These are phyloP conservation scores for Gossypium australe DNA, from an alignment of 345 rosid species.

Conservation along the genomic window DNA sequence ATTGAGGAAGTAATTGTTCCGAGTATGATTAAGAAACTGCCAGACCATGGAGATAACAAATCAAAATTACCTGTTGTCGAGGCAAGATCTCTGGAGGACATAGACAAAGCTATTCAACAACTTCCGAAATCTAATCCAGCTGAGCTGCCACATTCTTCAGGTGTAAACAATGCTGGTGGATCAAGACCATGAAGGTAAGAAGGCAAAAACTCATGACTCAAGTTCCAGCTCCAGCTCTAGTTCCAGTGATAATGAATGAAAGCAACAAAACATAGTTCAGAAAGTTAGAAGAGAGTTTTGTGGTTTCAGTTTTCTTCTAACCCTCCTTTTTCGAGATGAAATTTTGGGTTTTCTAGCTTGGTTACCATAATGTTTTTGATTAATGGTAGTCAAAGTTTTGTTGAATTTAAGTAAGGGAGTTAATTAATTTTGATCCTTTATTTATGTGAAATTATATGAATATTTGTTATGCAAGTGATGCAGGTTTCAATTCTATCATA, in stretches of 20 bases:
- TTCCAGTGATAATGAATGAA: constrained; percentile 2
- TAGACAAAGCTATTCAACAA: not conserved
- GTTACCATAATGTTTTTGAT: constrained; percentile 11
- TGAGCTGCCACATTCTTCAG: not conserved
- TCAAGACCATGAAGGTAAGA: not conserved
- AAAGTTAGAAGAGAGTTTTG: not conserved
- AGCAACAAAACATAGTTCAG: not conserved
- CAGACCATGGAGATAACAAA: not conserved
- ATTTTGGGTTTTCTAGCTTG: constrained; percentile 7
- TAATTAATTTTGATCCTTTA: not conserved
- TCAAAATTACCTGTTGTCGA: not conserved
- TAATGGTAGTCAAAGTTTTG: constrained; percentile 6
- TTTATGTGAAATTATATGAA: constrained; percentile 25
- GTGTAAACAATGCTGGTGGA: not conserved
- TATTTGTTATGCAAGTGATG: constrained; percentile 21
- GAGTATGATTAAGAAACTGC: not conserved
- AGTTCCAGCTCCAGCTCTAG: not conserved
- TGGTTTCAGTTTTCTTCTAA: not conserved
- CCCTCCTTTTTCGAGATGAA: not conserved
- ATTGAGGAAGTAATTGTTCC: not conserved
- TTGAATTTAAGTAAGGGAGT: not conserved
- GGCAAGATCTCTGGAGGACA: not conserved
- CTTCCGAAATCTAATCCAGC: not conserved
- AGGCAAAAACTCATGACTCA: not conserved
- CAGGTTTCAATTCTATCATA: constrained; percentile 16